Evolutionary conservation across 75 land plant species (phyloP), one percentile per base, ranked within the genome.

Genomic region (Picea glauca): DNA sequence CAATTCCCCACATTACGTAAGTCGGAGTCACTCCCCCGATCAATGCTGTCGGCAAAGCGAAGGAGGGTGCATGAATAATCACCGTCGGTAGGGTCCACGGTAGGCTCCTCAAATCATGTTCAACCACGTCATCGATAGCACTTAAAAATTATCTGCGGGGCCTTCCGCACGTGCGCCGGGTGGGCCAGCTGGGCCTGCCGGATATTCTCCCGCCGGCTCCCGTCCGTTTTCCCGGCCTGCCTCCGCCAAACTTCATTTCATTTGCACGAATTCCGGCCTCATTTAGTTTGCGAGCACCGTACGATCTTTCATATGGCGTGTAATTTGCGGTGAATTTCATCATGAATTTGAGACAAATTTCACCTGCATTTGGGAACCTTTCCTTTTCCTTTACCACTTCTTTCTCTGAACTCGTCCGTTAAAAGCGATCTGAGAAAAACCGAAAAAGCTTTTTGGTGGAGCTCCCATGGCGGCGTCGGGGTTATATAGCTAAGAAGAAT

Each of bases 151-250:
- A 66, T 66, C 40, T 66, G 74, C 50, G 56, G 74, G 46, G 4
- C 74, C 74, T 6, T 21, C 74, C 74, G 74, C 74, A 70, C 74
- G 74, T 70, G 74, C 74, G 74, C 54, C 46, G 74, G 74, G n/a
- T 38, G 43, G 43, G 40, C 18, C 40, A 70, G 5, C 74, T 50
- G 12, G 12, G 56, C 11, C 56, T 9, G 56, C 56, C 56, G 56
- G 56, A 9, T 50, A 50, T 50, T 50, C 56, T 12, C 11, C 12
- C 1, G 56, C 56, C 56, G 56, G 56, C 56, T 9, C 56, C 12
- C 56, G 56, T 50, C 11, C 56, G 56, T 50, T 50, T 50, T 50
- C 56, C 56, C 56, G 56, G 56, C 50, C 20, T 11, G 2, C 12
- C 5, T 43, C 74, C 2, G 2, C 2, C 33, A 35, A 33, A 33